Percentiles rank a stretch among this genome's conserved stretches.
These are phyloP conservation scores for Mycosphaerella sp. DNA, from an alignment of 2,329 filamentous ascomycete genomes.

Conservation along the genomic window DNA sequence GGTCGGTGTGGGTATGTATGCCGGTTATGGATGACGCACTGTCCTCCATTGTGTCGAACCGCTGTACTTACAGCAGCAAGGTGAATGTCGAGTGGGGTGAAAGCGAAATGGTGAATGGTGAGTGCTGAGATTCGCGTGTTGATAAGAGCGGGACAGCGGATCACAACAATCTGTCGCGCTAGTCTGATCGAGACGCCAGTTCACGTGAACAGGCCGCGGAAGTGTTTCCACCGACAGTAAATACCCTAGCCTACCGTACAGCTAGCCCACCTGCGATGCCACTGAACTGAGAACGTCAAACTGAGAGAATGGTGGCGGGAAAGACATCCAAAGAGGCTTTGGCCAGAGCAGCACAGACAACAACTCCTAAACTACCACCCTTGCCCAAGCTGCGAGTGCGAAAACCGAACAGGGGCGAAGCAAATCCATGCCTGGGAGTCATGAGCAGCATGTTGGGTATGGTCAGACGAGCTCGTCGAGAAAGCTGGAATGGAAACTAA, in stretches of 20 bases:
- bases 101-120: background rate
- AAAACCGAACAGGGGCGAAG: constrained; percentile 55
- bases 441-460: constrained; percentile 64
- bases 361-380: constrained; percentile 49
- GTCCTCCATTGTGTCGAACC: constrained; percentile 1
- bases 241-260: too few species aligned
- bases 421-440: constrained; percentile 58
- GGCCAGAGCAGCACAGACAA: constrained; percentile 31
- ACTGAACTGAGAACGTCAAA: background rate
- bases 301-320: constrained; percentile 31
- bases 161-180: background rate
- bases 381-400: constrained; percentile 59
- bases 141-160: background rate
- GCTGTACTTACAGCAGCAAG: background rate
- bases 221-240: background rate
- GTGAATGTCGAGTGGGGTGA: background rate
- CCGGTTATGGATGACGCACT: constrained; percentile 5
- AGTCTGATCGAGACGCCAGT: background rate
- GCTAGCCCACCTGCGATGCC: background rate
- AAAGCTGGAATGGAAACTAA: background rate
- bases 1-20: background rate
- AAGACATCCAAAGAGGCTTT: constrained; percentile 31
- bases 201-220: background rate
- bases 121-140: constrained; percentile 1
- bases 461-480: constrained; percentile 21